A percentile compares a stretch with the other conserved stretches of the same genome.
Conservation (phyloP, 1,284 basidiomycete genomes). For the Moniliophthora roreri region DNA sequence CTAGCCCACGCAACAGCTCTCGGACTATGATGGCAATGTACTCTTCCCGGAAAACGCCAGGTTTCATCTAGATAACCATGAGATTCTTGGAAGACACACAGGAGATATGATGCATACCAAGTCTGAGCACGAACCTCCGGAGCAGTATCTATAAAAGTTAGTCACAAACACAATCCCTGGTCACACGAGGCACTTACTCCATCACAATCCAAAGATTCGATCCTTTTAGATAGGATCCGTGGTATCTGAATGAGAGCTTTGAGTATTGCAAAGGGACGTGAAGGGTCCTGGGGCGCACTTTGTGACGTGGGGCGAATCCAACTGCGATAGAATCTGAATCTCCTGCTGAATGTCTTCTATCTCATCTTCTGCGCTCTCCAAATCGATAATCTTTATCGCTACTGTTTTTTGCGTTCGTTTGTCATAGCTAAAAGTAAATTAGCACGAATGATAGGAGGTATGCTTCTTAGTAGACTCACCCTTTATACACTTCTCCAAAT, state of each 20-base stretch:
- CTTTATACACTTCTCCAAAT: conserved; percentile 98
- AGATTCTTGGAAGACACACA: conserved; percentile 16
- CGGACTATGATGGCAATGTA: conserved; percentile 97
- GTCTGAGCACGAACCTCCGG: conserved; percentile 84
- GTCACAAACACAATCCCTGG: conserved; percentile 14
- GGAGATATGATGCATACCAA: conserved; percentile 47
- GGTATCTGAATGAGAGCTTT: conserved; percentile 59
- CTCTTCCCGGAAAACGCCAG: conserved; percentile 95
- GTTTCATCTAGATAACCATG: conserved; percentile 79
- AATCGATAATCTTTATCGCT: conserved; percentile 98
- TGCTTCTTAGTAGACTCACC: conserved; percentile 45
- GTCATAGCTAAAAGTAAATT: conserved; percentile 65
- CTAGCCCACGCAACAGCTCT: conserved; percentile 89
- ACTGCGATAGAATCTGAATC: conserved; percentile 96
- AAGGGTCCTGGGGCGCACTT: conserved; percentile 56
- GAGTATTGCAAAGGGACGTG: conserved; percentile 15
- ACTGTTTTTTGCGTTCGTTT: conserved; percentile 91
- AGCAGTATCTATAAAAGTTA: conserved; percentile 64
- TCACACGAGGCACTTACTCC: conserved; percentile 87
- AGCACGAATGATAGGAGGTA: conserved; percentile 11
- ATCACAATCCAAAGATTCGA: conserved; percentile 99
- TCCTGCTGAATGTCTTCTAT: conserved; percentile 99
- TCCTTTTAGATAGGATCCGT: conserved; percentile 94
- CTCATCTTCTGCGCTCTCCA: conserved; percentile 98
- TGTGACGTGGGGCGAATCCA: conserved; percentile 95